These are phyloP conservation scores for Salix koriyanagi DNA, from an alignment of 345 rosid species.

Conservation along the genomic window DNA sequence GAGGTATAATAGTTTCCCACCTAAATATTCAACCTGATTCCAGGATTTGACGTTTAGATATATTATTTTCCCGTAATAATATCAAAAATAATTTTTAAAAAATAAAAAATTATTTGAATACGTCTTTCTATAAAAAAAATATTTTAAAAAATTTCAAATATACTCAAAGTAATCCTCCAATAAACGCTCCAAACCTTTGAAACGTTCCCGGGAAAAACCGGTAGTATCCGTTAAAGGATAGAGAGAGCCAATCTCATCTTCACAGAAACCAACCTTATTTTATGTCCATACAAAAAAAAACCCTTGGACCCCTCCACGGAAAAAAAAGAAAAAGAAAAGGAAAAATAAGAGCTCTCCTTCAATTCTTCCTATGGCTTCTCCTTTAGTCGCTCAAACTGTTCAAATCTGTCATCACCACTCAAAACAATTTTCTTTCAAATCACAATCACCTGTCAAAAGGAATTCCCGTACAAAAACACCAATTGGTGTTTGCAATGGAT, in stretches of 20 bases:
- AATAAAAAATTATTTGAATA: too few species aligned
- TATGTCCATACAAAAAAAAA: slow-evolving; percentile 9
- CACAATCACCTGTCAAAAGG: slow-evolving; percentile 3
- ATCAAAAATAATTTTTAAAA: too few species aligned
- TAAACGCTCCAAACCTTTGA: too few species aligned
- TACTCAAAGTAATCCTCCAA: too few species aligned
- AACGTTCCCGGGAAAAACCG: background rate
- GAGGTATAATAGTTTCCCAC: too few species aligned
- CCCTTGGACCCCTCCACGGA: background rate
- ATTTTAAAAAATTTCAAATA: too few species aligned
- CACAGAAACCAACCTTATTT: background rate
- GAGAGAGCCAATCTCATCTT: background rate
- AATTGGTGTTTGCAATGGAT: slow-evolving; percentile 18
- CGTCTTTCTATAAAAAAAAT: too few species aligned
- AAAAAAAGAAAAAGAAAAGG: too few species aligned
- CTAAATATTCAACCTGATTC: too few species aligned
- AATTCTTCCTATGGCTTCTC: slow-evolving; percentile 42
- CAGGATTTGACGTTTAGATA: too few species aligned
- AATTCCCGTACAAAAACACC: background rate
- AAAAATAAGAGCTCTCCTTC: background rate
- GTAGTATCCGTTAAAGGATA: background rate
- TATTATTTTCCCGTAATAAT: too few species aligned
- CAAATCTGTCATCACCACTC: slow-evolving; percentile 19
- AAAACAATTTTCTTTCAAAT: slow-evolving; percentile 18
- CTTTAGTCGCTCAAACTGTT: slow-evolving; percentile 25